These are phyloP conservation scores for Quercus glauca DNA, from an alignment of 306 rosid genomes.

Conservation along the genomic window DNA sequence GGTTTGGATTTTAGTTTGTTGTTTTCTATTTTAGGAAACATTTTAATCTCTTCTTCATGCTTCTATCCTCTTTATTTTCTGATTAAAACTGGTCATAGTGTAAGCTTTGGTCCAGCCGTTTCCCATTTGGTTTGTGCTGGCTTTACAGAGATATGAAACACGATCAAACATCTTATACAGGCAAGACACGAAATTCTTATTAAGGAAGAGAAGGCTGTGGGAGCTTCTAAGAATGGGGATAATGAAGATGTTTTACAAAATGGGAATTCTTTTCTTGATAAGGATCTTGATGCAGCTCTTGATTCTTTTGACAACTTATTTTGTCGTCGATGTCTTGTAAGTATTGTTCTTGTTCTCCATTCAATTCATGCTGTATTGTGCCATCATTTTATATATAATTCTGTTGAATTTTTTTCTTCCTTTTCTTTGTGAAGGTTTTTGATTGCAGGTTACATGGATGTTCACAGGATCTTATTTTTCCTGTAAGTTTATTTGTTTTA, in stretches of 20 bases:
- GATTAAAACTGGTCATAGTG: conserved; percentile 65
- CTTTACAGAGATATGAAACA: conserved; percentile 96
- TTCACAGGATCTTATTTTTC: conserved; percentile 96
- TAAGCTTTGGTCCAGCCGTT: conserved; percentile 83
- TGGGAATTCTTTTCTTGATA: conserved; percentile 67
- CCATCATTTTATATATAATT: not conserved
- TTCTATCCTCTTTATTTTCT: conserved; percentile 29
- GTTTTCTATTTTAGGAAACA: not conserved
- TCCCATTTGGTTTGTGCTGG: conserved; percentile 91
- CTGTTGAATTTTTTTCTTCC: conserved; percentile 13
- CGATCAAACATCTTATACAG: conserved; percentile 95
- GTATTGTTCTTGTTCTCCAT: conserved; percentile 22
- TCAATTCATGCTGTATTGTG: conserved; percentile 10
- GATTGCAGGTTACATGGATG: conserved; percentile 99
- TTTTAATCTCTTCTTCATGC: conserved; percentile 21
- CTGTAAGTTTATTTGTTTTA: conserved; percentile 53
- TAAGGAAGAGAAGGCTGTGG: conserved; percentile 51
- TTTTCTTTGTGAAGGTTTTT: conserved; percentile 61
- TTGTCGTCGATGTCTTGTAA: conserved; percentile 96
- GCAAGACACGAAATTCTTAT: conserved; percentile 75
- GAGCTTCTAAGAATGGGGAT: conserved; percentile 48
- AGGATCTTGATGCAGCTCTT: conserved; percentile 95
- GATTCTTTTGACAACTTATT: conserved; percentile 97
- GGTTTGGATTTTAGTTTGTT: conserved; percentile 41
- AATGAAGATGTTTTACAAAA: conserved; percentile 52